Conservation (phyloP, 2,329 filamentous ascomycete species). For the Lecanicillium sp. region DNA sequence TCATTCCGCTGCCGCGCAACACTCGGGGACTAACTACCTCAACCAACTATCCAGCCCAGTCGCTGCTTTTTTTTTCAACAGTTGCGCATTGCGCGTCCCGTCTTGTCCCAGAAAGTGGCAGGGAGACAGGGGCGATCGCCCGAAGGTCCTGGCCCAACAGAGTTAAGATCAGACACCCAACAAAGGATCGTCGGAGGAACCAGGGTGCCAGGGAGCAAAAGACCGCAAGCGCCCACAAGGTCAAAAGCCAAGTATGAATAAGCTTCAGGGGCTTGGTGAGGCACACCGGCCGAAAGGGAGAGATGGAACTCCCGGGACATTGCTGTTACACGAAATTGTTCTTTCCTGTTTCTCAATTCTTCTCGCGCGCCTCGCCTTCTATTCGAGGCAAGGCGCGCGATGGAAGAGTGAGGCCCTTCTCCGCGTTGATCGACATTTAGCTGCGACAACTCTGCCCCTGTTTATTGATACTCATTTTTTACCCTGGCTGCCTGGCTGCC, state of each 20-base stretch:
- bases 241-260: conserved; percentile 1
- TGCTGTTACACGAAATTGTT: too few relatives aligned
- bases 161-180: conserved; percentile 6
- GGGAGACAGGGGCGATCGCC: not conserved
- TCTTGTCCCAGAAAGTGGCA: not conserved
- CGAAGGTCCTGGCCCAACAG: not conserved
- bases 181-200: too few relatives aligned
- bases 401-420: too few relatives aligned
- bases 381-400: too few relatives aligned
- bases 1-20: too few relatives aligned
- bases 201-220: too few relatives aligned
- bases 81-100: conserved; percentile 1
- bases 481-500: too few relatives aligned
- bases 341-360: too few relatives aligned
- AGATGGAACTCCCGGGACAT: not conserved
- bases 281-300: too few relatives aligned
- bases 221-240: not conserved
- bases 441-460: conserved; percentile 1
- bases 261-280: not conserved
- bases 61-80: not conserved
- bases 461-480: not conserved
- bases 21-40: too few relatives aligned
- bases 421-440: not conserved
- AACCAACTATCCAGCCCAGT: too few relatives aligned
- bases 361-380: too few relatives aligned